Evolutionary conservation across 176 grass and related monocot species (phyloP), one percentile per base, ranked within the genome.

Genomic region (Eleusine coracana): DNA sequence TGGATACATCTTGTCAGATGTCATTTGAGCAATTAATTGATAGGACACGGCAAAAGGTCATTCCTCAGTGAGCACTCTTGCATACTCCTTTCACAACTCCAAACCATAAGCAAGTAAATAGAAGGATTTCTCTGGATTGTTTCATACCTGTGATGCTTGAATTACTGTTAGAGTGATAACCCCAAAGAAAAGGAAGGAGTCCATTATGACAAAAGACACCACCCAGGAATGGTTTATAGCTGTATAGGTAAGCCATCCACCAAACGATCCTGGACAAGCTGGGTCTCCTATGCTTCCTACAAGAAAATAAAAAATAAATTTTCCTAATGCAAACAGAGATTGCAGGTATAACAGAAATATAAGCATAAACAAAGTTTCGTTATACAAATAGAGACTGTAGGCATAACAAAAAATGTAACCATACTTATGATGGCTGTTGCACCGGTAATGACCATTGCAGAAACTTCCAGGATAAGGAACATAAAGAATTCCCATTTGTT

Each of bases 401-500:
- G 45, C 68, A 83, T 29, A 79, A 27, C 48, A 88, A 70, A 70
- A 71, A 59, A 81, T 82, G 72, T 38, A 68, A 39, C 71, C 91
- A 71, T 92, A 98, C 96, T 95, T 90, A 82, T 90, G 73, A 93
- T 67, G 49, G 92, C 82, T 28, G 92, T 80, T 74, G 66, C 77
- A 87, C 92, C 96, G 86, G 96, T 95, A 90, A 98, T 82, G 46
- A 98, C 93, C 96, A 95, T 98, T 16, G 96, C 96, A 80, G 87
- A 95, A 85, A 95, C 91, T 98, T 98, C 96, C 55, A 93, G 87
- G 74, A 93, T 64, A 64, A 95, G 92, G 81, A 98, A 93, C 90
- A 95, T 95, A 83, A 98, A 92, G 72, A 98, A 98, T 66, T 95
- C 96, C 96, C 96, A 93, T 86, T 98, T 98, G 76, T 98, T 98